A percentile compares a stretch with the other conserved stretches of the same genome.
phyloP scores from a whole-genome alignment of 176 grass and related monocot species.

The Bromus sterilis region DNA sequence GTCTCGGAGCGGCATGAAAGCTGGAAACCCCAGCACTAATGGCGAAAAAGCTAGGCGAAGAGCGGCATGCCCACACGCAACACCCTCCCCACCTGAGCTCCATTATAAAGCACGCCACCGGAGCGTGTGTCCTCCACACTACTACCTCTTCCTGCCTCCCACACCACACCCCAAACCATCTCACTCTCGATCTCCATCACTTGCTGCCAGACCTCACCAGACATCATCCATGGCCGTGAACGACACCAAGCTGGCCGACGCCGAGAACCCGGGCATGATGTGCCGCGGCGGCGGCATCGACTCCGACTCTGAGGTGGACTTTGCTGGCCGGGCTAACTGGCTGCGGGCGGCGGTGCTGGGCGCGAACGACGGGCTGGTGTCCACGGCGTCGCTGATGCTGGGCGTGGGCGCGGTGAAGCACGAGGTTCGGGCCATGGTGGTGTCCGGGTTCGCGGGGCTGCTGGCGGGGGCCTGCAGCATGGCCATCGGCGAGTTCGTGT shows the following conservation, averaged over 20 bases:
- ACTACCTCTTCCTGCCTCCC: neutral
- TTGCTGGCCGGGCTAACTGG: conserved; percentile 48
- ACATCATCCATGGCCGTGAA: conserved; percentile 30
- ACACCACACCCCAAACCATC: neutral
- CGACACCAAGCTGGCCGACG: conserved; percentile 11
- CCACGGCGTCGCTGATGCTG: conserved; percentile 69
- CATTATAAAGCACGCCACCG: conserved; percentile 34
- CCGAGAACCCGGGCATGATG: conserved; percentile 6
- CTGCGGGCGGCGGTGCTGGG: conserved; percentile 63
- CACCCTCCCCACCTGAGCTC: neutral
- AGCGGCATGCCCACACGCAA: conserved; percentile 16
- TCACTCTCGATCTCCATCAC: neutral
- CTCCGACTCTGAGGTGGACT: neutral
- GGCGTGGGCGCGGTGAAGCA: conserved; percentile 63
- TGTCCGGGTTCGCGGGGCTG: conserved; percentile 66
- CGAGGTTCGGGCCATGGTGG: conserved; percentile 42
- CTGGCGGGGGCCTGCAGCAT: conserved; percentile 71
- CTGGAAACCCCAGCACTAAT: neutral
- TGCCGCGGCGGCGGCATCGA: neutral
- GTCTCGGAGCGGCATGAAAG: neutral
- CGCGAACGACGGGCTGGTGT: conserved; percentile 74
- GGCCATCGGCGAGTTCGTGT: conserved; percentile 84
- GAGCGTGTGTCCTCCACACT: conserved; percentile 63
- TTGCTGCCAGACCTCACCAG: no score
- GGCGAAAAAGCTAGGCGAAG: neutral